Conservation (phyloP, 805 yeast genomes). For the Zygoascus flipseniorum region DNA sequence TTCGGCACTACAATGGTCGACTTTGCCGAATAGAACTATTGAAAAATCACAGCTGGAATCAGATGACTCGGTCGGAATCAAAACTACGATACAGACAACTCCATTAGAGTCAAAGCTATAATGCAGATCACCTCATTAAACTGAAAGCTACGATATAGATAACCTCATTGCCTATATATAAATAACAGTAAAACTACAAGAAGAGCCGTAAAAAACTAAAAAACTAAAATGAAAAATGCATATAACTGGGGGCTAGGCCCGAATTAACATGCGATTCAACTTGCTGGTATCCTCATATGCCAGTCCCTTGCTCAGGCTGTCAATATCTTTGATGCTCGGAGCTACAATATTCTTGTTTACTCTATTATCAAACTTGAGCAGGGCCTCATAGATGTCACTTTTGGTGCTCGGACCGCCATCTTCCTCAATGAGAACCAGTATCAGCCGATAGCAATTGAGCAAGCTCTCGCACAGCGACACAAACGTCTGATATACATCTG, state of each 20-base stretch:
- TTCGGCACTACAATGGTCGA: no score
- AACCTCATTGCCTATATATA: not conserved
- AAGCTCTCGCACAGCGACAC: constrained; percentile 18
- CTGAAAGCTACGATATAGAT: no score
- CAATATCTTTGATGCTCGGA: constrained; percentile 19
- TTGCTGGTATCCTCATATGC: constrained; percentile 17
- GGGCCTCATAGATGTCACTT: constrained; percentile 15
- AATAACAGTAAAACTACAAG: not conserved
- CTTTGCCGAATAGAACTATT: no score
- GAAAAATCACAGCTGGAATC: no score
- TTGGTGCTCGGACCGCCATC: not conserved
- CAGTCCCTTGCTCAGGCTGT: constrained; percentile 12
- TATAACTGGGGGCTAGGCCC: constrained; percentile 2
- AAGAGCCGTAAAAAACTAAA: not conserved
- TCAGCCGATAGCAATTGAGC: constrained; percentile 16
- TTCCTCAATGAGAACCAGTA: constrained; percentile 5
- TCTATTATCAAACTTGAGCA: constrained; percentile 18
- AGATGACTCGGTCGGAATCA: no score
- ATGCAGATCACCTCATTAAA: no score
- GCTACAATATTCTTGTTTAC: constrained; percentile 13
- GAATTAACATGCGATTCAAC: constrained; percentile 14
- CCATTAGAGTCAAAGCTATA: no score
- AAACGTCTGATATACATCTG: constrained; percentile 23
- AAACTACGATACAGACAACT: no score
- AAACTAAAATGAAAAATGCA: not conserved